A percentile compares a stretch with the other conserved stretches of the same genome.
These are phyloP conservation scores for Podospora pseudopauciseta DNA, from an alignment of 495 filamentous ascomycete genomes.

Conservation along the genomic window DNA sequence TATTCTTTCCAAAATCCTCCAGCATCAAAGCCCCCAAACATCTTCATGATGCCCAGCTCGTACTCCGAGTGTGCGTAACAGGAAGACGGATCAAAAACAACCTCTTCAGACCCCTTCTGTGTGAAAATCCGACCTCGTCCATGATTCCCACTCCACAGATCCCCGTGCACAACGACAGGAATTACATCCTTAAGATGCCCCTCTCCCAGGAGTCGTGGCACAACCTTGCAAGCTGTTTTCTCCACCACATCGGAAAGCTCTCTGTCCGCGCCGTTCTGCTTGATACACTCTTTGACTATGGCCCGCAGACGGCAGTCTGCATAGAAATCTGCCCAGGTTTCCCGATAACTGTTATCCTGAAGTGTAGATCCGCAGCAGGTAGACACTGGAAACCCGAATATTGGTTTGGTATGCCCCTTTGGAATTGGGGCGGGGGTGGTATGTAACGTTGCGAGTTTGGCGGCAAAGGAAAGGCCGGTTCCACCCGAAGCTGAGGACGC, in stretches of 20 bases:
- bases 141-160: slow-evolving; percentile 87
- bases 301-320: slow-evolving; percentile 65
- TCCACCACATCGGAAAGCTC: slow-evolving; percentile 61
- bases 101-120: slow-evolving; percentile 61
- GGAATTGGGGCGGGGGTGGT: slow-evolving; percentile 68
- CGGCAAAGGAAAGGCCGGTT: slow-evolving; percentile 56
- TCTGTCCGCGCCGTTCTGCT: slow-evolving; percentile 59
- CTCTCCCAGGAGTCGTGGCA: slow-evolving; percentile 69
- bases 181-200: slow-evolving; percentile 56
- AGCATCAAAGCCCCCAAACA: slow-evolving; percentile 86
- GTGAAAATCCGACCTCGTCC: slow-evolving; percentile 61
- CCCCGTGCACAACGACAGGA: slow-evolving; percentile 84
- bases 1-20: slow-evolving; percentile 70
- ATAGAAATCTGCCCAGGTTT: slow-evolving; percentile 80
- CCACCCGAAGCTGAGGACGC: slow-evolving; percentile 34
- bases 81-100: slow-evolving; percentile 77
- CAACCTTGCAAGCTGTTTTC: slow-evolving; percentile 56
- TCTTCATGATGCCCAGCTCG: slow-evolving; percentile 88
- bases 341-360: slow-evolving; percentile 68
- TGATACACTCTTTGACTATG: slow-evolving; percentile 56
- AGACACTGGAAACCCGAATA: slow-evolving; percentile 77
- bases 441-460: slow-evolving; percentile 76
- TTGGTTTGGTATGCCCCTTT: slow-evolving; percentile 51
- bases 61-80: slow-evolving; percentile 86
- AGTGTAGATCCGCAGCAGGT: slow-evolving; percentile 82